Base-by-base conservation (phyloP, 306 rosid genomes). In the Oxytropis ochrocephala region DNA sequence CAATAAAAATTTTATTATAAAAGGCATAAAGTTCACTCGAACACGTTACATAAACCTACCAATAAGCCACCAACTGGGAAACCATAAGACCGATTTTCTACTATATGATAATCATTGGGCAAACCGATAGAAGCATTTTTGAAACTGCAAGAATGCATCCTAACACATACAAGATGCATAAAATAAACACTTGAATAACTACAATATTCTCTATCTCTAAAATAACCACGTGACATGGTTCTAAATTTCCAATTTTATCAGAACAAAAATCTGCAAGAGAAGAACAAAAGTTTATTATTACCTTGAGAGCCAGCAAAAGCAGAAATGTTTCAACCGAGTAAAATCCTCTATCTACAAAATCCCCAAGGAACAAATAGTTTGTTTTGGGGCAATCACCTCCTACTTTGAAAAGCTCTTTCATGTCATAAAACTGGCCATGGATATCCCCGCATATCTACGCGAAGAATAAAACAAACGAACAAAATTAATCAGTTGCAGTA, bases 351-450 rank as follows among this genome's bases (percentile, higher is more conserved):
- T 95, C 97, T 54, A 95, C 97, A 74, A 95, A 95, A 86, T 95
- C 99, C 63, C 99, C 99, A 67, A 95, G 99, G 80, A 95, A 95
- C 63, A 95, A 78, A 81, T 95, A 95, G 75, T 95, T 95, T 6
- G 96, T 95, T 83, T 91, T 87, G 8, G 97, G 99, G 82, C 99
- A 95, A 73, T 95, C 99, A 13, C 95, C 96, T 81, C 99, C 99
- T 6, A 95, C 99, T 87, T 85, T 95, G 85, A 95, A 95, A 80
- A 95, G 99, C 89, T 95, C 99, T 71, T 91, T 95, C 99, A 91
- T 85, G 75, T 95, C 99, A 69, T 95, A 95, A 81, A 95, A 95
- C 73, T 95, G 99, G 52, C 99, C 97, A 39, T 95, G 99, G 72
- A 95, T 95, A 87, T 91, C 99, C 13, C 99, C 99, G 30, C 99